These are phyloP conservation scores for Pythium aquatile DNA, from an alignment of 352 stramenopile species.

Conservation along the genomic window DNA sequence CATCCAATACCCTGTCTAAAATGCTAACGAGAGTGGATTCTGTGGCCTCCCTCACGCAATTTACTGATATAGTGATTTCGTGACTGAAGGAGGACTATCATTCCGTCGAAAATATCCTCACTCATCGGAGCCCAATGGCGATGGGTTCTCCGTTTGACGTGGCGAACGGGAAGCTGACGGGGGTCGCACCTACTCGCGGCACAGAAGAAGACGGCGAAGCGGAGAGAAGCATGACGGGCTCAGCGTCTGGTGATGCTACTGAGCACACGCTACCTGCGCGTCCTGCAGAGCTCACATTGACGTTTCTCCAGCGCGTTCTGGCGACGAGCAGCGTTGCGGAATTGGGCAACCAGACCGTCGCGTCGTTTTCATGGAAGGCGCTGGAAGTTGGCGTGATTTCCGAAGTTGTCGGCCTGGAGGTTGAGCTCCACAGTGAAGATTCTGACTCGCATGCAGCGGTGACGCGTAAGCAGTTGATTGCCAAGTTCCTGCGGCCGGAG, in stretches of 20 bases:
- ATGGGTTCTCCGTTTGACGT: neutral
- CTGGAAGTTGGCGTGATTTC: slow-evolving; percentile 82
- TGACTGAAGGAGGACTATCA: too few relatives aligned
- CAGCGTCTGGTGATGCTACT: neutral
- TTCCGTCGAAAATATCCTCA: too few relatives aligned
- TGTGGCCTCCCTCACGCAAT: too few relatives aligned
- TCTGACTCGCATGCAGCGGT: slow-evolving; percentile 10
- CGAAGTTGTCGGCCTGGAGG: slow-evolving; percentile 56
- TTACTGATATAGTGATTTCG: too few relatives aligned
- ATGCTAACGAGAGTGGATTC: too few relatives aligned
- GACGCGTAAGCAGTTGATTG: slow-evolving; percentile 41
- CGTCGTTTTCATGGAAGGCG: slow-evolving; percentile 51
- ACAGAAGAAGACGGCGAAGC: neutral
- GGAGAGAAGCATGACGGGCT: slow-evolving; percentile 2
- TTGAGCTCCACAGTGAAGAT: neutral
- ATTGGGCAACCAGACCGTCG: slow-evolving; percentile 28
- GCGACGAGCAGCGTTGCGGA: slow-evolving; percentile 18
- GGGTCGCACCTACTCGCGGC: neutral
- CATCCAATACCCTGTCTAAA: too few relatives aligned
- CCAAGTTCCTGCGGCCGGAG: slow-evolving; percentile 76
- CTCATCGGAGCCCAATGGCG: too few relatives aligned
- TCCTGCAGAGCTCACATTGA: slow-evolving; percentile 38
- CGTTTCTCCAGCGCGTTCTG: slow-evolving; percentile 43
- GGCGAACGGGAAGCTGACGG: neutral
- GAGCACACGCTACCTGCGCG: slow-evolving; percentile 16